Percentiles rank a stretch among this genome's conserved stretches.
Evolutionary conservation across 768 basidiomycete species (phyloP).

Genomic region (Boletus rubescentipes): DNA sequence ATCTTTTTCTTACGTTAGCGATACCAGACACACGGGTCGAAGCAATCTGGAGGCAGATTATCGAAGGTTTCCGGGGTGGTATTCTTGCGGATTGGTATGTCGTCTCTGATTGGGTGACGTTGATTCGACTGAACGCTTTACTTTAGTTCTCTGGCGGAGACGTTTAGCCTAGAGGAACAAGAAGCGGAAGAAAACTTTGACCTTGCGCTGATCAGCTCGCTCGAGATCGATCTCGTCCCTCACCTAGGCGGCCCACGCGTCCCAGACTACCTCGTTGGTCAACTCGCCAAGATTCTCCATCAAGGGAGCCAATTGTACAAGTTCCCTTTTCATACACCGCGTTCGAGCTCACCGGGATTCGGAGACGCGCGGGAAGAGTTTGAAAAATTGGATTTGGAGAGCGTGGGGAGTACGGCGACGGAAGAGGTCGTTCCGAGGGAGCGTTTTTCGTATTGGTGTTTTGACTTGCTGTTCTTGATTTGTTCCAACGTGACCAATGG

Average conservation of each 20-base stretch:
- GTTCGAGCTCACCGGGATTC: conserved; percentile 9
- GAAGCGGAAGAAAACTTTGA: conserved; percentile 86
- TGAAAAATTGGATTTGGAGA: conserved; percentile 39
- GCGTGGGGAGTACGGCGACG: conserved; percentile 59
- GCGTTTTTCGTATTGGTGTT: conserved; percentile 90
- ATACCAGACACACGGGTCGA: conserved; percentile 67
- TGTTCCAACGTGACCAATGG: conserved; percentile 69
- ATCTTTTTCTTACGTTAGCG: conserved; percentile 32
- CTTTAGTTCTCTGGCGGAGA: conserved; percentile 54
- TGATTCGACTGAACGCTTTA: neutral
- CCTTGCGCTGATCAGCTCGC: conserved; percentile 68
- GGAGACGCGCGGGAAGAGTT: conserved; percentile 27
- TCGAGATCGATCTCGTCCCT: conserved; percentile 81
- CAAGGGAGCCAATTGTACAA: conserved; percentile 69
- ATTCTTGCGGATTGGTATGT: conserved; percentile 83
- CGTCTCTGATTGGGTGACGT: neutral
- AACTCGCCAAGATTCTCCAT: conserved; percentile 69
- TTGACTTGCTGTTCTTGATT: conserved; percentile 80
- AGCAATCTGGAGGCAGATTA: conserved; percentile 81
- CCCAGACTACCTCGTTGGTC: conserved; percentile 67
- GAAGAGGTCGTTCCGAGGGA: conserved; percentile 66
- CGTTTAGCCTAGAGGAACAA: conserved; percentile 62
- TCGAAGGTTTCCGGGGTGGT: conserved; percentile 79
- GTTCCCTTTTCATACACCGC: conserved; percentile 1
- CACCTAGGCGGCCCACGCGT: conserved; percentile 67